phyloP scores from a whole-genome alignment of 2,329 filamentous ascomycete genomes.

The Mollisia scopiformis region DNA sequence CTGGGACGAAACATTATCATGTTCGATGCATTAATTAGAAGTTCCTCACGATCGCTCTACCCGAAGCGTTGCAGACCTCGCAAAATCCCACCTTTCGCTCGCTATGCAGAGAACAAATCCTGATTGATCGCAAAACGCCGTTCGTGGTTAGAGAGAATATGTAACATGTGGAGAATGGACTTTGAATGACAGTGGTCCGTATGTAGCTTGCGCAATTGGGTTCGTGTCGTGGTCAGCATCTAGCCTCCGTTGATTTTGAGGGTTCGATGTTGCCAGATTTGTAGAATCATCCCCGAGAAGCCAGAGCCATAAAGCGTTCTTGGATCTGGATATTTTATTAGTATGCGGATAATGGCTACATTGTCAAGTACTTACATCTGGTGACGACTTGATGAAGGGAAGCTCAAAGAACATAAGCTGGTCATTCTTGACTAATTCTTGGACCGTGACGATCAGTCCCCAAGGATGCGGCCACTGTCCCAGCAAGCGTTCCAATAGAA shows the following conservation, averaged over 20 bases:
- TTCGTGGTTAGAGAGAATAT: conserved; percentile 36
- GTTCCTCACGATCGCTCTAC: conserved; percentile 25
- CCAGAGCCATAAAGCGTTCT: conserved; percentile 36
- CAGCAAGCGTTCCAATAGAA: conserved; percentile 85
- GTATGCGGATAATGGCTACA: neutral
- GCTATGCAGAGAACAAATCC: conserved; percentile 40
- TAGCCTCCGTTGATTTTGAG: neutral
- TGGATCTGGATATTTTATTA: conserved; percentile 30
- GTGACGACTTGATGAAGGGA: conserved; percentile 86
- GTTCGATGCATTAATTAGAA: conserved; percentile 36
- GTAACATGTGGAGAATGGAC: conserved; percentile 33
- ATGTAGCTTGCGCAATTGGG: neutral
- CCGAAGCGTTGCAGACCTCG: conserved; percentile 31
- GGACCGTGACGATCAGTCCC: conserved; percentile 86
- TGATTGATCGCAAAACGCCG: conserved; percentile 37
- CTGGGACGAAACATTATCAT: conserved; percentile 37
- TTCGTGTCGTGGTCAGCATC: neutral
- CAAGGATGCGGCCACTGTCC: conserved; percentile 93
- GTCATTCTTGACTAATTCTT: conserved; percentile 90
- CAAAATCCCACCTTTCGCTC: conserved; percentile 37
- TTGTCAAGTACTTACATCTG: conserved; percentile 67
- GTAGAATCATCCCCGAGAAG: neutral
- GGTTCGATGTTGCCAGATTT: conserved; percentile 7
- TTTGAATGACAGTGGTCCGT: neutral
- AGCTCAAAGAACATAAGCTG: conserved; percentile 91